Evolutionary conservation across 2,329 filamentous ascomycete species (phyloP).

Genomic region (Ascochyta rabiei): DNA sequence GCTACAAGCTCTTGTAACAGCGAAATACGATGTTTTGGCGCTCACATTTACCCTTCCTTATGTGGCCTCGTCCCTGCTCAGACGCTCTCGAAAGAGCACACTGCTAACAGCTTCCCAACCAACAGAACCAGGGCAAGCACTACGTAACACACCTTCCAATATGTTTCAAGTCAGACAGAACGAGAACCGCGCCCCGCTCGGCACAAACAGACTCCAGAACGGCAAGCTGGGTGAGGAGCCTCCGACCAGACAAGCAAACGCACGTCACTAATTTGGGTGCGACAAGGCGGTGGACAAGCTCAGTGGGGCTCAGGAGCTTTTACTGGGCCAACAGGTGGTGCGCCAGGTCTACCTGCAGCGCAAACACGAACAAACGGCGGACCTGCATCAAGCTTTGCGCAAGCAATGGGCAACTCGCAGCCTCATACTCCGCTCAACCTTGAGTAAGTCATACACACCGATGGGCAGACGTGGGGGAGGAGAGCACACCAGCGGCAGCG

Average conservation of each 20-base stretch:
- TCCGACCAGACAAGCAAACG: neutral
- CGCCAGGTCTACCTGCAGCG: constrained; percentile 57
- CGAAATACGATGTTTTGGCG: neutral
- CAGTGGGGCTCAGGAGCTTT: constrained; percentile 59
- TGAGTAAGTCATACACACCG: constrained; percentile 55
- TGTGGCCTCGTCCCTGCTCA: neutral
- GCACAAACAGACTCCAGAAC: constrained; percentile 58
- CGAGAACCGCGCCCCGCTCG: constrained; percentile 55
- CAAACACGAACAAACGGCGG: constrained; percentile 58
- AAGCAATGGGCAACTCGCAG: constrained; percentile 61
- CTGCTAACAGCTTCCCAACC: constrained; percentile 18
- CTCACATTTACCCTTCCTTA: neutral
- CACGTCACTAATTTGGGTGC: constrained; percentile 26
- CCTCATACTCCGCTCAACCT: constrained; percentile 61
- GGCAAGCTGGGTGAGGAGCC: constrained; percentile 58
- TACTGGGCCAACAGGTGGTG: constrained; percentile 59
- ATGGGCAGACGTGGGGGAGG: neutral
- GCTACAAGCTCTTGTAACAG: neutral
- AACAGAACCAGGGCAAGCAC: constrained; percentile 57
- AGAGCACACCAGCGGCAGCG: neutral
- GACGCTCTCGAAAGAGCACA: neutral
- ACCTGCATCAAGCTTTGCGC: constrained; percentile 61
- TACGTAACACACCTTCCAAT: constrained; percentile 59
- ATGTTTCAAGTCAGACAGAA: constrained; percentile 58
- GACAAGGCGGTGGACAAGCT: constrained; percentile 56